A percentile compares a stretch with the other conserved stretches of the same genome.
phyloP scores from a whole-genome alignment of 768 basidiomycete species.

The Hemileccinum impolitum region DNA sequence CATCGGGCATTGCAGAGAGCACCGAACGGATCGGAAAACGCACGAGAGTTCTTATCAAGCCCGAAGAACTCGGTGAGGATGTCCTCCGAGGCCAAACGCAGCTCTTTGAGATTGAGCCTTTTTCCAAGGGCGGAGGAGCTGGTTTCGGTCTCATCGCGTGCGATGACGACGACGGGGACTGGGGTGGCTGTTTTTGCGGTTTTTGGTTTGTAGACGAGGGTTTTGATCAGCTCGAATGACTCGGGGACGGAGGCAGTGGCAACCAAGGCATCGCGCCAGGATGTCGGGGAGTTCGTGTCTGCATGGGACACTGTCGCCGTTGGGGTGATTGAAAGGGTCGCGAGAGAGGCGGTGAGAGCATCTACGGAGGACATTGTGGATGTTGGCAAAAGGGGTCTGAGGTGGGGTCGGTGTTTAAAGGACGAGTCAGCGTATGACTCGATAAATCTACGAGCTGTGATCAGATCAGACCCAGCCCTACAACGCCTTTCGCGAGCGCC shows the following conservation, averaged over 20 bases:
- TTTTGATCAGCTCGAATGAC: conserved; percentile 75
- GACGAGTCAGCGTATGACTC: conserved; percentile 22
- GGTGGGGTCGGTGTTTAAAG: conserved; percentile 11
- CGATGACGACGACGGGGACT: conserved; percentile 84
- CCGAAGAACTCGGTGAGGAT: conserved; percentile 81
- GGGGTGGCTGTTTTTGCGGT: conserved; percentile 86
- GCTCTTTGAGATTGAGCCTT: conserved; percentile 80
- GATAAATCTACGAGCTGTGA: conserved; percentile 15
- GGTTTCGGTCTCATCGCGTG: conserved; percentile 81
- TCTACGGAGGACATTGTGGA: conserved; percentile 37
- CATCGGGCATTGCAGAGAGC: not conserved
- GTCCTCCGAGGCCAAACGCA: conserved; percentile 83
- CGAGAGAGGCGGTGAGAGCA: conserved; percentile 39
- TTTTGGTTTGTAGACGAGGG: conserved; percentile 94
- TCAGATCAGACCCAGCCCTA: conserved; percentile 18
- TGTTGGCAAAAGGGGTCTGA: conserved; percentile 3
- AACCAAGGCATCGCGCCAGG: conserved; percentile 74
- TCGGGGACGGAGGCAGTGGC: conserved; percentile 48
- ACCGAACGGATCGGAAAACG: conserved; percentile 30
- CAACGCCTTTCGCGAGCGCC: conserved; percentile 6
- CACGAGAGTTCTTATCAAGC: conserved; percentile 83
- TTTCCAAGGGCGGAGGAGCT: conserved; percentile 75
- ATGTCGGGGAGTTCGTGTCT: conserved; percentile 61
- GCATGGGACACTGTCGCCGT: conserved; percentile 52
- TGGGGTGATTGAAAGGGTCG: conserved; percentile 54